phyloP scores from a whole-genome alignment of 1,284 basidiomycete genomes.

The Cutaneotrichosporon arboriforme region DNA sequence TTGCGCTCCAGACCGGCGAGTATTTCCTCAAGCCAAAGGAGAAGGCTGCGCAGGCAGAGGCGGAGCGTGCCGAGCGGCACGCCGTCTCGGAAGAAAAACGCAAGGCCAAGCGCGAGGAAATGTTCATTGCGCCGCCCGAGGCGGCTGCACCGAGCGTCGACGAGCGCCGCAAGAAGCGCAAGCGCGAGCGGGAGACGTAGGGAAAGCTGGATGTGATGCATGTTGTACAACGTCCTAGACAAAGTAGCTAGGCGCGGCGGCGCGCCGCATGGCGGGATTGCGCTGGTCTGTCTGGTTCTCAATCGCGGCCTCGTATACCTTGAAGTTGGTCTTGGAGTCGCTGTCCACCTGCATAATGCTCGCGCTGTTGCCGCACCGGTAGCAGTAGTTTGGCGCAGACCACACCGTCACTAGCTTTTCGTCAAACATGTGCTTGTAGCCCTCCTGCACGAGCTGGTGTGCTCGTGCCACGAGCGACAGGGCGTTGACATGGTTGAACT shows the following conservation, averaged over 20 bases:
- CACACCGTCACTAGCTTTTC: slow-evolving; percentile 91
- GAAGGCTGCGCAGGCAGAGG: slow-evolving; percentile 41
- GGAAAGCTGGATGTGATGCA: slow-evolving; percentile 15
- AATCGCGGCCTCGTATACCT: slow-evolving; percentile 71
- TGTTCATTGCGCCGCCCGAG: slow-evolving; percentile 75
- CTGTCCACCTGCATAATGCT: slow-evolving; percentile 61
- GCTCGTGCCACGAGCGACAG: slow-evolving; percentile 81
- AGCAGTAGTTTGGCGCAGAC: slow-evolving; percentile 96
- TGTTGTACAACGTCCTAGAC: slow-evolving; percentile 22
- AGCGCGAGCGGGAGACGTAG: slow-evolving; percentile 39
- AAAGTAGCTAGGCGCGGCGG: slow-evolving; percentile 23
- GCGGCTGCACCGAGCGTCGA: slow-evolving; percentile 64
- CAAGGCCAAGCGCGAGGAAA: slow-evolving; percentile 70
- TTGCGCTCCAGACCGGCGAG: slow-evolving; percentile 92
- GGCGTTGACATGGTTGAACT: slow-evolving; percentile 90
- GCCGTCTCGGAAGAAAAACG: slow-evolving; percentile 62
- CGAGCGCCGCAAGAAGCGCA: slow-evolving; percentile 60
- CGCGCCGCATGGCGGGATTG: slow-evolving; percentile 44
- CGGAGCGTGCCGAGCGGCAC: slow-evolving; percentile 58
- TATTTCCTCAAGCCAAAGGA: slow-evolving; percentile 85
- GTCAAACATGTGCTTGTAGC: slow-evolving; percentile 98
- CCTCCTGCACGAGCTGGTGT: slow-evolving; percentile 93
- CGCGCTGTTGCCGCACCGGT: slow-evolving; percentile 74
- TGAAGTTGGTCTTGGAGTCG: slow-evolving; percentile 62
- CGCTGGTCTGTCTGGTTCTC: slow-evolving; percentile 72